phyloP scores from a whole-genome alignment of 164 flowering plant genomes.

The Nymphaea colorata region DNA sequence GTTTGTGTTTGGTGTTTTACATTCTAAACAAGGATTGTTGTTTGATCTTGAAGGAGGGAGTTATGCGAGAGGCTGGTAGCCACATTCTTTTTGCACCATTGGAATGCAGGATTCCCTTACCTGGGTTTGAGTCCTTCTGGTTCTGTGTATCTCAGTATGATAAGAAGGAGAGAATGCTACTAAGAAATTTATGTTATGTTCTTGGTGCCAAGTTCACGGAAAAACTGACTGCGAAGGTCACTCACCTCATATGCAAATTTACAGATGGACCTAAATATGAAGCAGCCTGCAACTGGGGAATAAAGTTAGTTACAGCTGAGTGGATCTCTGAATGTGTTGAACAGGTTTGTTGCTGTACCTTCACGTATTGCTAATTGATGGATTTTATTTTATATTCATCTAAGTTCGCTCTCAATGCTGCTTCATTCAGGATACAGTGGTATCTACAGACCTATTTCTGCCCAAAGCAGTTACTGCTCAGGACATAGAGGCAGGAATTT shows the following conservation, averaged over 20 bases:
- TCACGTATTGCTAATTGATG: not conserved
- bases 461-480: slow-evolving; percentile 60
- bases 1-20: no score
- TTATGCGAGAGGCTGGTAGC: slow-evolving; percentile 65
- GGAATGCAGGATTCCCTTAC: slow-evolving; percentile 69
- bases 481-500: slow-evolving; percentile 63
- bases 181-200: slow-evolving; percentile 71
- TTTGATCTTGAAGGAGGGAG: slow-evolving; percentile 46
- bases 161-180: slow-evolving; percentile 59
- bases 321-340: slow-evolving; percentile 81
- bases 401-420: slow-evolving; percentile 1
- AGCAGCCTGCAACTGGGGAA: slow-evolving; percentile 82
- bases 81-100: slow-evolving; percentile 91
- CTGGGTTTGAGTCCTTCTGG: slow-evolving; percentile 57
- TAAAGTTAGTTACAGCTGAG: slow-evolving; percentile 56
- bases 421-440: slow-evolving; percentile 47
- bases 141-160: slow-evolving; percentile 89
- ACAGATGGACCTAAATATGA: slow-evolving; percentile 72
- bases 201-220: slow-evolving; percentile 80
- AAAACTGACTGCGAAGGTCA: slow-evolving; percentile 59
- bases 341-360: slow-evolving; percentile 32
- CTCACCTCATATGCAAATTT: slow-evolving; percentile 83
- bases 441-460: slow-evolving; percentile 33
- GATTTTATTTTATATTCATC: not conserved
- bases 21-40: not conserved